Conservation (phyloP, 306 rosid genomes). For the Corylus avellana region DNA sequence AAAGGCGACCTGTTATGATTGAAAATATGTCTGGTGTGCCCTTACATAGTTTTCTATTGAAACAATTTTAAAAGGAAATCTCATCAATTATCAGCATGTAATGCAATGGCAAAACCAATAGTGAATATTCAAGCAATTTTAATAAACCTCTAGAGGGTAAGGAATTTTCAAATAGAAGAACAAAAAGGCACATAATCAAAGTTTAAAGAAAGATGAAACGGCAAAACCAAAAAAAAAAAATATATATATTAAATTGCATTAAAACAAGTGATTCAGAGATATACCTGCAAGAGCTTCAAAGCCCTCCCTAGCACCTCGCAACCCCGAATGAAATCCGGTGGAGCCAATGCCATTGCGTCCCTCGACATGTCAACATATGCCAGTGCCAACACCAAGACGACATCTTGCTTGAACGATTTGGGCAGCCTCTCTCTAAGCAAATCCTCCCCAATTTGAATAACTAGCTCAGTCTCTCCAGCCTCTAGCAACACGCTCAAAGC, state of each 20-base stretch:
- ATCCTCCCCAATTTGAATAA: slow-evolving; percentile 71
- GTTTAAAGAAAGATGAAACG: background rate
- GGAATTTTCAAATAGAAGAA: background rate
- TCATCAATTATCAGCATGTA: background rate
- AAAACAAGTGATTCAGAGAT: background rate
- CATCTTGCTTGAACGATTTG: slow-evolving; percentile 90
- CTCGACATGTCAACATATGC: slow-evolving; percentile 87
- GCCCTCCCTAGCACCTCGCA: slow-evolving; percentile 95
- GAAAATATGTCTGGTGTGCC: slow-evolving; percentile 1
- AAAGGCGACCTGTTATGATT: background rate
- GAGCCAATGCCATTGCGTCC: slow-evolving; percentile 84
- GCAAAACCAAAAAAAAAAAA: background rate
- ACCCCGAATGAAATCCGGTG: slow-evolving; percentile 74
- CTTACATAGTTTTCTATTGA: slow-evolving; percentile 7
- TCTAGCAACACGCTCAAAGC: slow-evolving; percentile 90
- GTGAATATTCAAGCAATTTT: background rate
- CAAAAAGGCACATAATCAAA: background rate
- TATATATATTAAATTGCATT: background rate
- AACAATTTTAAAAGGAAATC: background rate
- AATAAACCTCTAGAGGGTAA: background rate
- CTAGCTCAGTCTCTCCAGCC: slow-evolving; percentile 79
- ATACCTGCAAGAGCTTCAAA: slow-evolving; percentile 89
- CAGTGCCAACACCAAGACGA: slow-evolving; percentile 84
- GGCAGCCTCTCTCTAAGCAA: slow-evolving; percentile 87
- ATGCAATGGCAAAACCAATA: background rate